Percentiles rank a stretch among this genome's conserved stretches.
These are phyloP conservation scores for Coemansia sp. DNA, from an alignment of 192 early-diverging fungal genomes.

Conservation along the genomic window DNA sequence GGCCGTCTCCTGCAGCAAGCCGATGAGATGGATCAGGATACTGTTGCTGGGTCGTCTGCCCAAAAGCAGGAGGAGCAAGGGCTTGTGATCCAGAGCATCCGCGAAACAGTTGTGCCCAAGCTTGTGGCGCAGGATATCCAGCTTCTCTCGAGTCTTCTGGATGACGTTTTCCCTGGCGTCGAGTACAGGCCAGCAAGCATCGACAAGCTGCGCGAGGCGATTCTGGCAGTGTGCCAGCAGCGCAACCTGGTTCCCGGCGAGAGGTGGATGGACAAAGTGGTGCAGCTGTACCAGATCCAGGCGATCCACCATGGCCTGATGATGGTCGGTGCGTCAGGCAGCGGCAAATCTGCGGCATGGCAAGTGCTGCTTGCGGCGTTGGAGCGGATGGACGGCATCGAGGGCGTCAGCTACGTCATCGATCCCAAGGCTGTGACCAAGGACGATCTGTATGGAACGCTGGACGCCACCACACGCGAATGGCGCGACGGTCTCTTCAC, in stretches of 20 bases:
- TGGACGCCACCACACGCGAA: conserved; percentile 97
- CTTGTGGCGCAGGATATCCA: conserved; percentile 95
- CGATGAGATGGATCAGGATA: conserved; percentile 38
- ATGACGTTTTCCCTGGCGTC: conserved; percentile 93
- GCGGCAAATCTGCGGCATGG: conserved; percentile 95
- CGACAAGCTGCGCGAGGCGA: conserved; percentile 68
- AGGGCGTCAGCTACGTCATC: conserved; percentile 92
- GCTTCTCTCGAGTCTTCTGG: conserved; percentile 79
- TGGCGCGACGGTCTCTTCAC: conserved; percentile 99
- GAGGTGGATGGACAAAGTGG: conserved; percentile 93
- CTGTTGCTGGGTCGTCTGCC: conserved; percentile 58
- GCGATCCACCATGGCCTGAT: conserved; percentile 98
- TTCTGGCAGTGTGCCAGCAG: conserved; percentile 75
- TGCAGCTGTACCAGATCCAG: conserved; percentile 98
- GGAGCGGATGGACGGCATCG: conserved; percentile 83
- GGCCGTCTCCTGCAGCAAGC: conserved; percentile 60
- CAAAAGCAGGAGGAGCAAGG: conserved; percentile 84
- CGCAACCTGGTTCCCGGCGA: conserved; percentile 72
- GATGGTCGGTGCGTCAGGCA: conserved; percentile 98
- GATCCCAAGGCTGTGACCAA: conserved; percentile 99
- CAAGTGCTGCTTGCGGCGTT: conserved; percentile 88
- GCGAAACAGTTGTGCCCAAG: conserved; percentile 97
- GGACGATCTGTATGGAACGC: conserved; percentile 92
- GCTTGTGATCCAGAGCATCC: conserved; percentile 93
- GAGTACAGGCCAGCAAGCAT: conserved; percentile 79